Evolutionary conservation across 139 green algal species (phyloP).

Genomic region (Chlamydomonas incerta): DNA sequence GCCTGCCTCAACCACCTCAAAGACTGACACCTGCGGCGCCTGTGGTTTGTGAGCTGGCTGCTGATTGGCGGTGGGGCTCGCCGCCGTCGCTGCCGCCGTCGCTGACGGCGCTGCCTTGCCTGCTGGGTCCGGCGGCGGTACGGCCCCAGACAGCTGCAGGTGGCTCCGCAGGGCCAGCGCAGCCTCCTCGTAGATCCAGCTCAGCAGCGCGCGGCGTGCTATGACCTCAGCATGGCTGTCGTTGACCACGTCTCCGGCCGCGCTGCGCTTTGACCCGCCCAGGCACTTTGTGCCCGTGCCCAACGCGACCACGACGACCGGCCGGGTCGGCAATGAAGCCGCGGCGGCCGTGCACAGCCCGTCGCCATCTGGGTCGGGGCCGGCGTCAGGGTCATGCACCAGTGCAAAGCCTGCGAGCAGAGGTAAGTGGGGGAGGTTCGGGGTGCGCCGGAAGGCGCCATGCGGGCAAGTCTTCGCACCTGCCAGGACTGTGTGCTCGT

Average conservation of each 20-base stretch:
- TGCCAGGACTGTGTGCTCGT: constrained; percentile 86
- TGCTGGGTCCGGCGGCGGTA: no score
- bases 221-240: constrained; percentile 88
- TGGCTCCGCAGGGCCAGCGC: constrained; percentile 37
- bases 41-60: no score
- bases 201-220: constrained; percentile 71
- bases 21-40: neutral
- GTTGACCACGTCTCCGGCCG: constrained; percentile 65
- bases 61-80: no score
- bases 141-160: neutral
- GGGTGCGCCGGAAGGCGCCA: no score
- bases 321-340: no score
- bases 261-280: constrained; percentile 37
- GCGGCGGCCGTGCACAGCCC: no score
- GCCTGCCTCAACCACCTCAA: neutral
- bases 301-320: constrained; percentile 68
- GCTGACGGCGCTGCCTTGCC: neutral
- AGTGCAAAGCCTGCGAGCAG: constrained; percentile 36
- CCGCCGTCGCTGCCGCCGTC: neutral
- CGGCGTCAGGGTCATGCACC: neutral
- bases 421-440: no score
- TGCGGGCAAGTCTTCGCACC: no score
- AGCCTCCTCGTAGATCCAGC: constrained; percentile 78
- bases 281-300: constrained; percentile 91
- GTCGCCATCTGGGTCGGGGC: no score